Evolutionary conservation across 805 yeast genomes (phyloP), one percentile per base, ranked within the genome.

Genomic region (Ogataea trehaloabstinens): DNA sequence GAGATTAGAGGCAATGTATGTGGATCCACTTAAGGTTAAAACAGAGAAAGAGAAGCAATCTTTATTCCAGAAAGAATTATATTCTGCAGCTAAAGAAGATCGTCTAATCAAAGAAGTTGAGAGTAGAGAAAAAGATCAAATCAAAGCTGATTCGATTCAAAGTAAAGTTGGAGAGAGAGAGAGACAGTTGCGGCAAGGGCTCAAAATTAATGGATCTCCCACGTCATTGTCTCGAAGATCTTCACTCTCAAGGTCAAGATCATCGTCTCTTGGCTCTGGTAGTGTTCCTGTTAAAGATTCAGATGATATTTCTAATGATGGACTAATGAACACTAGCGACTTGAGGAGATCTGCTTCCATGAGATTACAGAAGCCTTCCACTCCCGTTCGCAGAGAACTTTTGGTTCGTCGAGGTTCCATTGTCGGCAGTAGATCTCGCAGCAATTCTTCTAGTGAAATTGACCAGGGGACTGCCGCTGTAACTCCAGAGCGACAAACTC

Each of bases 81-180:
- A 41, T 15, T 57, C 52, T 15, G 43, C 45, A 7, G 61, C 60
- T 5, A 55, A 46, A 33, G 62, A 54, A 24, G 53, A 50, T 1
- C 41, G 58, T 19, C 19, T 49, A 18, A 28, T 37, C 7, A 50
- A 44, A 29, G 59, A 56, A 31, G 51, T 48, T 2, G 56, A 45
- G 35, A 8, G 15, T 3, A 44, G 31, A 22, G 56, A 50, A n/a
- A 31, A 25, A 15, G 55, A 49, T 5, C 31, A 17, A 13, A 28
- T 18, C 6, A 44, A 45, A 24, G 41, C 44, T 2, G 52, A 49
- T 19, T 39, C 37, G 3, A 42, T 45, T 16, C 37, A 34, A n/a
- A 16, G 13, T 4, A 53, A 46, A 35, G 42, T 44, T 11, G 56
- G 52, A 21, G 54, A 49, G 24, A 37, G 58, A 34, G 58, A 55